Conservation (phyloP, 106 monocot genomes). For the Dioscorea dumetorum region DNA sequence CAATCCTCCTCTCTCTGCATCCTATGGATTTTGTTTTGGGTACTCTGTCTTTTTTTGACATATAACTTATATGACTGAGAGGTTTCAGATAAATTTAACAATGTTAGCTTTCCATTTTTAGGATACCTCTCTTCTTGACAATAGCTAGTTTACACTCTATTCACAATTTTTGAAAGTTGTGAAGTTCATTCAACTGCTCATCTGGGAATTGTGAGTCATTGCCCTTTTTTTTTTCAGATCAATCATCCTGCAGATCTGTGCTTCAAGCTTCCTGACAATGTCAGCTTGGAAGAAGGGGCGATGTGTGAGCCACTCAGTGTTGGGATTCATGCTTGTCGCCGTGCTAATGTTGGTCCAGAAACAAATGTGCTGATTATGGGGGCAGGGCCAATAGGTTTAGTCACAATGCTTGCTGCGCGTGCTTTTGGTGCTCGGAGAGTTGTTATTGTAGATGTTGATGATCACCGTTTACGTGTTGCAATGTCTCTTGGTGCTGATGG, state of each 20-base stretch:
- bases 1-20: too few species aligned
- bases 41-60: too few species aligned
- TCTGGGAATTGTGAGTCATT: neutral
- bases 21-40: too few species aligned
- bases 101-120: too few species aligned
- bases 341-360: constrained; percentile 69
- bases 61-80: too few species aligned
- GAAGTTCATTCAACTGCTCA: too few species aligned
- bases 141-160: too few species aligned
- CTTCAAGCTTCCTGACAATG: constrained; percentile 87
- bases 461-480: constrained; percentile 70
- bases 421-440: constrained; percentile 85
- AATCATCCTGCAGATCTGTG: constrained; percentile 88
- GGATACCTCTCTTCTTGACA: too few species aligned
- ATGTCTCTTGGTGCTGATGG: constrained; percentile 85
- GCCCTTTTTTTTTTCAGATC: constrained; percentile 32
- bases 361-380: constrained; percentile 86
- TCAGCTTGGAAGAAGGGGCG: constrained; percentile 95
- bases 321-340: constrained; percentile 84
- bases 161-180: too few species aligned
- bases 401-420: constrained; percentile 79
- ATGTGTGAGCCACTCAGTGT: constrained; percentile 99
- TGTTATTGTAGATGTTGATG: constrained; percentile 73
- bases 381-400: constrained; percentile 96
- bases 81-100: too few species aligned